phyloP scores from a whole-genome alignment of 2,329 filamentous ascomycete species.

The Talaromyces sp. region DNA sequence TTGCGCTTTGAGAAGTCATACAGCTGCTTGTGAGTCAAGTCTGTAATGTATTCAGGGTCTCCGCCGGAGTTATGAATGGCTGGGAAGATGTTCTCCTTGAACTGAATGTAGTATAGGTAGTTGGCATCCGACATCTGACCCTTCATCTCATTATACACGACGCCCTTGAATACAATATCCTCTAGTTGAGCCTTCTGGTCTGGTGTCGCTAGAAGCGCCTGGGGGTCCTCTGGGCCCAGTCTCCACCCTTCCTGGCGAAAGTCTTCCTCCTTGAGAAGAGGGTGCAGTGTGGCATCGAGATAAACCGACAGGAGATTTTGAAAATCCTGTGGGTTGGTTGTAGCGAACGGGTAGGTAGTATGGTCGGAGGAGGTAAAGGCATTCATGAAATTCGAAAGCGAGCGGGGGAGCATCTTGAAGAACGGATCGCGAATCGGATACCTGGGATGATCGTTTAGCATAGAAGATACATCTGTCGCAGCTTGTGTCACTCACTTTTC shows the following conservation, averaged over 20 bases:
- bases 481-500: slow-evolving; percentile 65
- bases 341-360: slow-evolving; percentile 97
- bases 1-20: slow-evolving; percentile 86
- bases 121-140: slow-evolving; percentile 97
- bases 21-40: slow-evolving; percentile 88
- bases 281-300: slow-evolving; percentile 88
- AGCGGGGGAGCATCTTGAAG: slow-evolving; percentile 99
- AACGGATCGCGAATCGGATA: slow-evolving; percentile 98
- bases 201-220: slow-evolving; percentile 55
- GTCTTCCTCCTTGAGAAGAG: slow-evolving; percentile 84
- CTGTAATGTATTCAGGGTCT: slow-evolving; percentile 93
- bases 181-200: slow-evolving; percentile 65
- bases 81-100: slow-evolving; percentile 92
- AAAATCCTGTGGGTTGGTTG: slow-evolving; percentile 93
- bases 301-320: slow-evolving; percentile 96
- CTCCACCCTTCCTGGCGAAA: slow-evolving; percentile 98
- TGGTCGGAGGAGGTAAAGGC: slow-evolving; percentile 96
- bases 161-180: slow-evolving; percentile 82
- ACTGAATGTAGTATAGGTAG: slow-evolving; percentile 93
- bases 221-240: slow-evolving; percentile 86
- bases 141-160: slow-evolving; percentile 99
- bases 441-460: slow-evolving; percentile 49
- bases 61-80: slow-evolving; percentile 95
- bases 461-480: background rate
- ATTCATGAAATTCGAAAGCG: slow-evolving; percentile 99